These are phyloP conservation scores for Alternaria metachromatica DNA, from an alignment of 2,329 filamentous ascomycete genomes.

Conservation along the genomic window DNA sequence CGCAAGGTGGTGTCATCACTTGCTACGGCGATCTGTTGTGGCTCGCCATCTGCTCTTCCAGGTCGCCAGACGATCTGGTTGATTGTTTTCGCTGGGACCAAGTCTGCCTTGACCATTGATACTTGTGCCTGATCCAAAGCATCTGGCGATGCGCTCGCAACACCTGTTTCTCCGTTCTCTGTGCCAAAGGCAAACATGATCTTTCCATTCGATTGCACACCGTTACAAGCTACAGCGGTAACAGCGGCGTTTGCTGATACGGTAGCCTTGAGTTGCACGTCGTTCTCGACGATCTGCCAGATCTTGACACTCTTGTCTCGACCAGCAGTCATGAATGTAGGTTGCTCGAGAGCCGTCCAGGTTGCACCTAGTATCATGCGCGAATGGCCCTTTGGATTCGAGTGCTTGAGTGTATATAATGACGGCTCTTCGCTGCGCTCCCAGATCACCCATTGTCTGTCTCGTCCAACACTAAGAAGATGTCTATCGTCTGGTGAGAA, in stretches of 20 bases:
- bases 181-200: constrained; percentile 43
- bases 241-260: constrained; percentile 35
- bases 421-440: constrained; percentile 52
- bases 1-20: constrained; percentile 53
- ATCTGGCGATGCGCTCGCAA: constrained; percentile 14
- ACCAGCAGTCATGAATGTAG: constrained; percentile 83
- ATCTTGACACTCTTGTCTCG: constrained; percentile 81
- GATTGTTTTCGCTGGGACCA: constrained; percentile 36
- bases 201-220: not conserved
- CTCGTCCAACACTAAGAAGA: constrained; percentile 86
- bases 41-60: not conserved
- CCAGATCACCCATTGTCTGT: constrained; percentile 91
- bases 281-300: constrained; percentile 53
- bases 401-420: constrained; percentile 65
- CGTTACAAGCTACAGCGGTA: constrained; percentile 38
- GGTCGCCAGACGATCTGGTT: constrained; percentile 47
- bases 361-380: constrained; percentile 90
- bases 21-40: constrained; percentile 47
- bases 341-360: constrained; percentile 65
- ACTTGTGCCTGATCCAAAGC: constrained; percentile 23
- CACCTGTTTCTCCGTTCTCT: constrained; percentile 37
- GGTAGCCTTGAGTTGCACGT: constrained; percentile 30
- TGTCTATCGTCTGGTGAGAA: constrained; percentile 78
- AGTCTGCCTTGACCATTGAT: constrained; percentile 15
- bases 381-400: constrained; percentile 83